Percentiles rank a stretch among this genome's conserved stretches.
Conservation (phyloP, 2,329 filamentous ascomycete genomes). For the Sarocladiaceae sp. region DNA sequence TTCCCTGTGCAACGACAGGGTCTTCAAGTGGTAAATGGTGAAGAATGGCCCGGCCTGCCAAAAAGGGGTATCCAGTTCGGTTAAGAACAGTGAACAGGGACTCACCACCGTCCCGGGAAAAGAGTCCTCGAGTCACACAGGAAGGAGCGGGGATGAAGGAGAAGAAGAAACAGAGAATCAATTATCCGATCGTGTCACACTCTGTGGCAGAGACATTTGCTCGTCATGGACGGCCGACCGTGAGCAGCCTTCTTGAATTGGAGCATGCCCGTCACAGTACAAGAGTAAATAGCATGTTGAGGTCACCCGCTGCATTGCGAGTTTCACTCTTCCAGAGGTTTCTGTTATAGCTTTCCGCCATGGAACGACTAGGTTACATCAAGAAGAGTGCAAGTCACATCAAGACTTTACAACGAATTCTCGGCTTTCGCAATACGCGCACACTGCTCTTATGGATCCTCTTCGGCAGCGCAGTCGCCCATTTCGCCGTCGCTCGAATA, state of each 20-base stretch:
- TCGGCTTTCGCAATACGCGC: background rate
- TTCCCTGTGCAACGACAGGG: background rate
- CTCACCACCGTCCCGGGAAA: background rate
- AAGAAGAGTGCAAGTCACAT: background rate
- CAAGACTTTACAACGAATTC: no score
- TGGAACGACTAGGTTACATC: no score
- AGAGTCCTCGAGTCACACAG: background rate
- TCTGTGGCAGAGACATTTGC: background rate
- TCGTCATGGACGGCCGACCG: background rate
- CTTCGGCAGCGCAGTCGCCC: slow-evolving; percentile 37
- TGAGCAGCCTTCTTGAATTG: no score
- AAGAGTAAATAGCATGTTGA: background rate
- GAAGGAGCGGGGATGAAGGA: no score
- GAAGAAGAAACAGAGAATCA: slow-evolving; percentile 1
- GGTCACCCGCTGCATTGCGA: no score
- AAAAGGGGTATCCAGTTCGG: no score
- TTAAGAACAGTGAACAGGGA: no score
- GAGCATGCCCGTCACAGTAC: background rate
- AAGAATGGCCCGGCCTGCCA: no score
- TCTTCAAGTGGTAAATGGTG: no score
- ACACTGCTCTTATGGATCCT: slow-evolving; percentile 31
- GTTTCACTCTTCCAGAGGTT: no score
- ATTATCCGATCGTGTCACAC: slow-evolving; percentile 3
- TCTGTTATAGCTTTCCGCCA: no score
- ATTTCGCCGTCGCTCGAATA: slow-evolving; percentile 44